Percentiles rank a stretch among this genome's conserved stretches.
These are phyloP conservation scores for Acmispon strigosus DNA, from an alignment of 306 rosid genomes.

Conservation along the genomic window DNA sequence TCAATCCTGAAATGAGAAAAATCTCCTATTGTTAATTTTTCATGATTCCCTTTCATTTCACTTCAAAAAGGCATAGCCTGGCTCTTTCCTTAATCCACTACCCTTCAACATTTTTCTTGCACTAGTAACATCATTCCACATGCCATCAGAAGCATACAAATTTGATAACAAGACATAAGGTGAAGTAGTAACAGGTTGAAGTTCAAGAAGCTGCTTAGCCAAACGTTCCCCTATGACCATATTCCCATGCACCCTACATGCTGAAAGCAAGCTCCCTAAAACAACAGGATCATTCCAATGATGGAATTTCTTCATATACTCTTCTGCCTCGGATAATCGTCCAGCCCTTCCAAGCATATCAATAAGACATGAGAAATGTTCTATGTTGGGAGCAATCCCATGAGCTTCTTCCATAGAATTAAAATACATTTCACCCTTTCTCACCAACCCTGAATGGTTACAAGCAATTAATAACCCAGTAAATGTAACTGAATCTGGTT, in stretches of 20 bases:
- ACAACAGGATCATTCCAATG: conserved; percentile 27
- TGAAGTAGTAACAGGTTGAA: conserved; percentile 22
- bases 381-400: conserved; percentile 23
- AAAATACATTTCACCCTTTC: conserved; percentile 19
- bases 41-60: conserved; percentile 31
- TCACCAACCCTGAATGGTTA: conserved; percentile 39
- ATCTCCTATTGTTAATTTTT: conserved; percentile 27
- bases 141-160: conserved; percentile 39
- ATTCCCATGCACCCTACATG: conserved; percentile 37
- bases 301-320: conserved; percentile 26
- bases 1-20: conserved; percentile 24
- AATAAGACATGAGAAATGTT: conserved; percentile 39
- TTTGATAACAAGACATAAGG: conserved; percentile 37
- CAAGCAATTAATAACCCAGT: conserved; percentile 35
- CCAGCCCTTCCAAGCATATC: conserved; percentile 47
- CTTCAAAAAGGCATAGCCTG: conserved; percentile 33
- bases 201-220: conserved; percentile 30
- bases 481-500: conserved; percentile 35
- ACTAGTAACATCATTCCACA: conserved; percentile 34
- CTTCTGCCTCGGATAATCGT: conserved; percentile 30
- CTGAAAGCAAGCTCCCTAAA: conserved; percentile 38
- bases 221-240: conserved; percentile 22
- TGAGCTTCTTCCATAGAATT: conserved; percentile 27
- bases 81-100: conserved; percentile 35
- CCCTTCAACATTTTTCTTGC: conserved; percentile 35